These are phyloP conservation scores for Naegleria fowleri DNA, from an alignment of 208 protist species.

Conservation along the genomic window DNA sequence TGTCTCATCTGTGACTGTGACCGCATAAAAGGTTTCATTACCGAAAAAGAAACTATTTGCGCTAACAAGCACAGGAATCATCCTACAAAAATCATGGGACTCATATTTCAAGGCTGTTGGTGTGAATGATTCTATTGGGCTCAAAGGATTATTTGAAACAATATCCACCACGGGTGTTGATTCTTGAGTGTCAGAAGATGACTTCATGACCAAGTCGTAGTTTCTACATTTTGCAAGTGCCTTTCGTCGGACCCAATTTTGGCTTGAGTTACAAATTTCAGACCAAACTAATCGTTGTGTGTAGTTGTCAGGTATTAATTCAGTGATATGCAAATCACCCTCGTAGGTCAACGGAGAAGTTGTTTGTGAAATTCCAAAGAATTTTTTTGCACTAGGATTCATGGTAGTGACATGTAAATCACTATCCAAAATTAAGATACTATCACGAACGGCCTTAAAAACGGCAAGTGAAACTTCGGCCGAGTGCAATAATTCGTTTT, in stretches of 20 bases:
- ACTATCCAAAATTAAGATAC: not conserved
- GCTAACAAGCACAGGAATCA: not conserved
- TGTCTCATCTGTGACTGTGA: not conserved
- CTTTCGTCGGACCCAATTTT: not conserved
- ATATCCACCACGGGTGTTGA: not conserved
- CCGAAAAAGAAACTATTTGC: not conserved
- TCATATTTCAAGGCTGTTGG: not conserved
- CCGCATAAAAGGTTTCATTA: not conserved
- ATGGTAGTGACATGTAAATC: not conserved
- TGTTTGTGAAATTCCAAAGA: not conserved
- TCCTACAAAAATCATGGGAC: not conserved
- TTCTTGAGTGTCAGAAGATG: not conserved
- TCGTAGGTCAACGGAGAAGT: not conserved
- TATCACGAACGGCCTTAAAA: not conserved
- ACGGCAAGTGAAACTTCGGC: not conserved
- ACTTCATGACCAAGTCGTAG: not conserved
- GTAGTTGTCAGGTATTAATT: not conserved
- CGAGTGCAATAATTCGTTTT: not conserved
- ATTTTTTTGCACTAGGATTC: not conserved
- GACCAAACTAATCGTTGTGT: not conserved
- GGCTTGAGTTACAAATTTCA: not conserved
- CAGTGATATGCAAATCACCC: not conserved
- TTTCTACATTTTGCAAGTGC: not conserved
- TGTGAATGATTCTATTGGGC: not conserved
- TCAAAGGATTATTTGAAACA: not conserved